Evolutionary conservation across 2,329 filamentous ascomycete genomes (phyloP).

Genomic region (Talaromyces sp.): DNA sequence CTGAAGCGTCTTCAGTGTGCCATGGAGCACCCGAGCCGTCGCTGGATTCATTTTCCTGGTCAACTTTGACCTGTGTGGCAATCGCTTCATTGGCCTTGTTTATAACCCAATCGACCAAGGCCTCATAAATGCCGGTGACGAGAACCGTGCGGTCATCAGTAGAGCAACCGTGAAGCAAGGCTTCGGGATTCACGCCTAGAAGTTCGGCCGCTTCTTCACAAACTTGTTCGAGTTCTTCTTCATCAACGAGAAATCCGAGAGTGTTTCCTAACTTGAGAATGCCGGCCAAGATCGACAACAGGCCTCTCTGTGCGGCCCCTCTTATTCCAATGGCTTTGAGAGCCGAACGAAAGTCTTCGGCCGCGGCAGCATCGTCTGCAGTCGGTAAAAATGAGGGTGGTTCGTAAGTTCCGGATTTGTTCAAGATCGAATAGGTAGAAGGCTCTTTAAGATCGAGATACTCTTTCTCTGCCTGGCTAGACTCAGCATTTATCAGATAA

Average conservation of each 20-base stretch:
- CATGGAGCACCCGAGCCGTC: conserved; percentile 64
- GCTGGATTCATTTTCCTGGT: conserved; percentile 62
- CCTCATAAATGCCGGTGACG: conserved; percentile 85
- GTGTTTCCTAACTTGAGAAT: conserved; percentile 90
- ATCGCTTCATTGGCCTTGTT: conserved; percentile 84
- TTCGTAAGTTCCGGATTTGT: conserved; percentile 77
- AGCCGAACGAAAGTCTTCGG: conserved; percentile 85
- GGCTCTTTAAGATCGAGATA: conserved; percentile 77
- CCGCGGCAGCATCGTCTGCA: conserved; percentile 85
- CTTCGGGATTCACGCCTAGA: conserved; percentile 80
- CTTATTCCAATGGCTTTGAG: conserved; percentile 93
- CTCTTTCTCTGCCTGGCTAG: conserved; percentile 82
- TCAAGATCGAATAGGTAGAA: conserved; percentile 73
- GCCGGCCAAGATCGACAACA: conserved; percentile 82
- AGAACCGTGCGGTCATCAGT: conserved; percentile 80
- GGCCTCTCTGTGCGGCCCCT: conserved; percentile 72
- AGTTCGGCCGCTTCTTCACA: conserved; percentile 88
- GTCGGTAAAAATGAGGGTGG: conserved; percentile 87
- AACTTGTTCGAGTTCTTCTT: conserved; percentile 76
- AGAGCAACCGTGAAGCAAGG: conserved; percentile 72
- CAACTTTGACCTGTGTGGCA: conserved; percentile 65
- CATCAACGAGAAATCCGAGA: conserved; percentile 77
- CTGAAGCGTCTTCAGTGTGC: conserved; percentile 64
- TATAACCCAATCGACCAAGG: conserved; percentile 92
- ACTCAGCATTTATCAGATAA: conserved; percentile 88